Base-by-base conservation (phyloP, 108 stramenopile species). In the Discostella stelligeroides region DNA sequence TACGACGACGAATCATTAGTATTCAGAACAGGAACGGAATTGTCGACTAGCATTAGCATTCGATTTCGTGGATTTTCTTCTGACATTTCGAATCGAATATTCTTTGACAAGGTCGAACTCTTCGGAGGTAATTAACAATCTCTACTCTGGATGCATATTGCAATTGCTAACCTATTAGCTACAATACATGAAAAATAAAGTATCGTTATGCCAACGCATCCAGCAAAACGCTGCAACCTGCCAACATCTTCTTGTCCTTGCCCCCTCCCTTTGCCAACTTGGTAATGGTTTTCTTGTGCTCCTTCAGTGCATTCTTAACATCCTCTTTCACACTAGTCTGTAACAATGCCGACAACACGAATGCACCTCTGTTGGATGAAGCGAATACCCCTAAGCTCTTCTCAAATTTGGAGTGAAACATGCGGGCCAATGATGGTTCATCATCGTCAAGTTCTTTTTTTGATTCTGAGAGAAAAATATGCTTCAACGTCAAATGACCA, bases 401-500 rank as follows among this genome's bases (percentile, higher is more conserved):
- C 12, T 64, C 54, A 64, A 87, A 73, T 37, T 59, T 70, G 21
- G 80, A 67, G 41, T 85, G 56, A 38, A 95, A 81, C 38, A 62
- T 49, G 23, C 53, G 59, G 11, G 81, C 73, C 51, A 95, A 68
- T 10, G 78, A 59, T 11, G 75, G 42, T 23, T 71, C 79, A 27
- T 29, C 54, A 50, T 50, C 70, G 29, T 62, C 79, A 9, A 23
- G 43, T 40, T 46, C 47, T 38, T 72, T 66, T 34, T 86, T 84
- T 0, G 68, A 76, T 66, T 92, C 87, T 10, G 64, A 66, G 11
- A 88, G 54, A 27, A 95, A 60, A 30, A 92, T 43, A 57, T 89
- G 83, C 65, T 92, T 91, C 23, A 92, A 63, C 17, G 84, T 66
- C 38, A 86, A 62, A 75, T 95, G 94, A 9, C 87, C 91, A 38